These are phyloP conservation scores for Gelatoporia subvermispora DNA, from an alignment of 768 basidiomycete genomes.

Conservation along the genomic window DNA sequence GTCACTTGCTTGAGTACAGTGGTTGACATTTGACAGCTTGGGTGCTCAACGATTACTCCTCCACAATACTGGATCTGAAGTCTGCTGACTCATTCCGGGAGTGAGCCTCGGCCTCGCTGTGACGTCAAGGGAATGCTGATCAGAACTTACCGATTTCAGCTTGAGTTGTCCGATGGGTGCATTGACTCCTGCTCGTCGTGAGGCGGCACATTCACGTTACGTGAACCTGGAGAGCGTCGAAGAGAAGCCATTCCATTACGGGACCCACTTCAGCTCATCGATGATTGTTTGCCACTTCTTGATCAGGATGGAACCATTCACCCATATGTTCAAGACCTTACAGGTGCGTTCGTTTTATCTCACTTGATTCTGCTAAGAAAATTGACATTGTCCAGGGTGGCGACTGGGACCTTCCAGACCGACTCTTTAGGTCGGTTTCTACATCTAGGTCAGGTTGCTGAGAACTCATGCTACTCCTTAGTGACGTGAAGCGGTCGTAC, in stretches of 20 bases:
- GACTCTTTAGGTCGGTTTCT: slow-evolving; percentile 63
- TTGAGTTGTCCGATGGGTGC: slow-evolving; percentile 90
- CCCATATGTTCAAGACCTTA: slow-evolving; percentile 91
- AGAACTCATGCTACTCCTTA: slow-evolving; percentile 25
- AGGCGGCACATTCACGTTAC: slow-evolving; percentile 75
- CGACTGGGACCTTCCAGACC: slow-evolving; percentile 90
- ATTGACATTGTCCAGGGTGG: slow-evolving; percentile 59
- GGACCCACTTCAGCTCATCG: slow-evolving; percentile 93
- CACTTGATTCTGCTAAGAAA: background rate
- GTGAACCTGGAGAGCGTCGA: slow-evolving; percentile 69
- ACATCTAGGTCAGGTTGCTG: background rate
- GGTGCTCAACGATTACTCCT: slow-evolving; percentile 84
- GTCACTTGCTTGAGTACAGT: background rate
- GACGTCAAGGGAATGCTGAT: too few species aligned
- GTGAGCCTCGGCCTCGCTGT: slow-evolving; percentile 48
- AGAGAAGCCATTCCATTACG: slow-evolving; percentile 88
- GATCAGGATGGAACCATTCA: slow-evolving; percentile 86
- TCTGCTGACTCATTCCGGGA: slow-evolving; percentile 65
- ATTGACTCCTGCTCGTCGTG: slow-evolving; percentile 64
- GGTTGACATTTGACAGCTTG: slow-evolving; percentile 46
- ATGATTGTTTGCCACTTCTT: slow-evolving; percentile 97
- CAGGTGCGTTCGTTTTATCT: slow-evolving; percentile 36
- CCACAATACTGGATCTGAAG: slow-evolving; percentile 58
- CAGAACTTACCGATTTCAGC: too few species aligned
- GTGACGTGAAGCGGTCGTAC: slow-evolving; percentile 77